Base-by-base conservation (phyloP, 2,329 filamentous ascomycete species). In the Knoxdaviesia proteae region DNA sequence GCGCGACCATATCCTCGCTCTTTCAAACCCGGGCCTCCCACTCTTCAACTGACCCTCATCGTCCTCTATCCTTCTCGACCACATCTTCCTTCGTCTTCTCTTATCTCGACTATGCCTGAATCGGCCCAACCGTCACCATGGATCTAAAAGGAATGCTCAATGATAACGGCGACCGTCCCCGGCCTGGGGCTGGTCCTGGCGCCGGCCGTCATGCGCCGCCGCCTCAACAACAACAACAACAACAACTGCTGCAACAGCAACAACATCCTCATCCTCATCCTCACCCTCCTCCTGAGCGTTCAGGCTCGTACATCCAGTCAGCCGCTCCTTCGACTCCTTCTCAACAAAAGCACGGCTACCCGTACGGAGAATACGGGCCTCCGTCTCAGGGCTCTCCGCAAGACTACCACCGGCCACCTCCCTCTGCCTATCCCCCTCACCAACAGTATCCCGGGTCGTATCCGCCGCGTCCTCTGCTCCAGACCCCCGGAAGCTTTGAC, bases 61-160 rank as follows among this genome's bases (percentile, higher is more conserved):
- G 20, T 20, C 20, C 20, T 20, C 20, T 20, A 20, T 20, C 20
- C 20, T 20, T 20, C 20, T 20, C 20, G 20, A 20, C 3, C 20
- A 20, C 20, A 20, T 20, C 20, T 20, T 20, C 20, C 20, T 20
- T 20, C 20, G 20, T 20, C 20, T 20, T 20, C 20, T 20, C 20
- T 20, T 20, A 20, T 20, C 20, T 20, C 20, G 20, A 20, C 20
- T 20, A 20, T 20, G 20, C 20, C 20, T 20, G 20, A 20, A 2
- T 20, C 20, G 20, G 20, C 20, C 20, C 20, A 20, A n/a, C 32
- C 39, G 8, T 44, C 47, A 53, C 45, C 43, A 65, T 73, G 69
- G 68, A 72, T 59, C 61, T 73, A 45, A 57, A 61, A 48, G 64
- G 63, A 10, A 67, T 76, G 51, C 57, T 75, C 40, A 75, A 74